These are phyloP conservation scores for Sodiomyces alkalinus DNA, from an alignment of 2,329 filamentous ascomycete species.

Conservation along the genomic window DNA sequence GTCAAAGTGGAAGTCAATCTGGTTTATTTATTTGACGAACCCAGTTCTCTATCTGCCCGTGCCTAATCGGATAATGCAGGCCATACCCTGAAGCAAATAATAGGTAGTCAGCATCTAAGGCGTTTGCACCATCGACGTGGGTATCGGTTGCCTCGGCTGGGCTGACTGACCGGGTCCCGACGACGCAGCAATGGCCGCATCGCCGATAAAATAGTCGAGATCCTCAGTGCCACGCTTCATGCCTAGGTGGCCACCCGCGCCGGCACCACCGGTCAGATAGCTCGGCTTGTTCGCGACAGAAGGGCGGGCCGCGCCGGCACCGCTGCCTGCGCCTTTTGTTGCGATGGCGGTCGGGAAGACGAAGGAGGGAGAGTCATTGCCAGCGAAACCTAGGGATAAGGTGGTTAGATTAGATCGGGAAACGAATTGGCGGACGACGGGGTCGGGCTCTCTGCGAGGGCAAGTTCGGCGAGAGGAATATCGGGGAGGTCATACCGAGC, in stretches of 20 bases:
- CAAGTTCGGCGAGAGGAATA: too few relatives aligned
- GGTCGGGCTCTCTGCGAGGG: too few relatives aligned
- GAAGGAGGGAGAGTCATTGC: constrained; percentile 97
- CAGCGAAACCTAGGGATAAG: constrained; percentile 64
- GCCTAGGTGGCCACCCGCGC: constrained; percentile 66
- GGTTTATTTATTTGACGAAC: constrained; percentile 30
- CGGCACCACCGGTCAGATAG: constrained; percentile 82
- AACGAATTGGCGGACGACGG: too few relatives aligned
- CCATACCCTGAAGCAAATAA: constrained; percentile 80
- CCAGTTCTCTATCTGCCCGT: constrained; percentile 99
- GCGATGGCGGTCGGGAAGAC: constrained; percentile 98
- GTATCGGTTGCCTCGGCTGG: too few relatives aligned
- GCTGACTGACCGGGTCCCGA: constrained; percentile 57
- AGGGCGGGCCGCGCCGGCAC: constrained; percentile 75
- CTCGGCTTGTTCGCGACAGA: constrained; percentile 89
- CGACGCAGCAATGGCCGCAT: constrained; percentile 78
- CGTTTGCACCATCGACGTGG: constrained; percentile 8
- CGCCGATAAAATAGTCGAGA: constrained; percentile 96
- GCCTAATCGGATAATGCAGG: constrained; percentile 91
- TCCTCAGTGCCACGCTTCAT: constrained; percentile 94
- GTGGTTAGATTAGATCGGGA: constrained; percentile 9
- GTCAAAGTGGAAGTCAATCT: constrained; percentile 12
- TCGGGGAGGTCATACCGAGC: constrained; percentile 52
- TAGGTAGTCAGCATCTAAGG: constrained; percentile 4
- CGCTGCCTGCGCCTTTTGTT: constrained; percentile 67